Conservation (phyloP, 163 green algal genomes). For the Chlorella variabilis region DNA sequence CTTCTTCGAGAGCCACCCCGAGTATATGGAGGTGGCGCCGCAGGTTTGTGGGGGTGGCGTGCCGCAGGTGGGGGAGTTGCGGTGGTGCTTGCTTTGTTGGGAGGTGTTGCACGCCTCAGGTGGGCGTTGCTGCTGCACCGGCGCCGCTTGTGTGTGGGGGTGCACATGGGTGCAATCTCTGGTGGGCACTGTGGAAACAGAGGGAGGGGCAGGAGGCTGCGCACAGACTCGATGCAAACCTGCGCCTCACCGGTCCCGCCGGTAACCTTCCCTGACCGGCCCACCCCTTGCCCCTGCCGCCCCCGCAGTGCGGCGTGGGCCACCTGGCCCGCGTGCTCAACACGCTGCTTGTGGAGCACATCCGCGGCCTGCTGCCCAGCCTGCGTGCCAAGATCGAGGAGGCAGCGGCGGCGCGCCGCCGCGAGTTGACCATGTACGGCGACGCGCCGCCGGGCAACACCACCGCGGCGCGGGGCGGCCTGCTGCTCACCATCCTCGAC, state of each 20-base stretch:
- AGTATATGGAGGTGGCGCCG: slow-evolving; percentile 78
- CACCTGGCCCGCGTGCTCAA: slow-evolving; percentile 80
- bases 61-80: too few relatives aligned
- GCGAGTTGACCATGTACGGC: slow-evolving; percentile 69
- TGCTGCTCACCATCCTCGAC: slow-evolving; percentile 89
- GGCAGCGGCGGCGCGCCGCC: neutral
- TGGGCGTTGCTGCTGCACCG: too few relatives aligned
- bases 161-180: too few relatives aligned
- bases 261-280: too few relatives aligned
- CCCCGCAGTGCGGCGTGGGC: slow-evolving; percentile 67
- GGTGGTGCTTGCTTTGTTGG: too few relatives aligned
- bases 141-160: too few relatives aligned
- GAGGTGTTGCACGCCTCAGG: too few relatives aligned
- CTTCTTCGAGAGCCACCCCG: slow-evolving; percentile 83
- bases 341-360: slow-evolving; percentile 88
- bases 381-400: slow-evolving; percentile 67
- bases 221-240: too few relatives aligned
- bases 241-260: too few relatives aligned
- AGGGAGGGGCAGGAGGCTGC: too few relatives aligned
- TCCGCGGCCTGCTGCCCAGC: slow-evolving; percentile 74
- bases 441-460: slow-evolving; percentile 64
- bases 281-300: neutral
- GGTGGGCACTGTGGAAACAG: too few relatives aligned
- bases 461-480: slow-evolving; percentile 66
- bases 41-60: slow-evolving; percentile 22